Base-by-base conservation (phyloP, 2,329 filamentous ascomycete genomes). In the Tolypocladium capitatum region DNA sequence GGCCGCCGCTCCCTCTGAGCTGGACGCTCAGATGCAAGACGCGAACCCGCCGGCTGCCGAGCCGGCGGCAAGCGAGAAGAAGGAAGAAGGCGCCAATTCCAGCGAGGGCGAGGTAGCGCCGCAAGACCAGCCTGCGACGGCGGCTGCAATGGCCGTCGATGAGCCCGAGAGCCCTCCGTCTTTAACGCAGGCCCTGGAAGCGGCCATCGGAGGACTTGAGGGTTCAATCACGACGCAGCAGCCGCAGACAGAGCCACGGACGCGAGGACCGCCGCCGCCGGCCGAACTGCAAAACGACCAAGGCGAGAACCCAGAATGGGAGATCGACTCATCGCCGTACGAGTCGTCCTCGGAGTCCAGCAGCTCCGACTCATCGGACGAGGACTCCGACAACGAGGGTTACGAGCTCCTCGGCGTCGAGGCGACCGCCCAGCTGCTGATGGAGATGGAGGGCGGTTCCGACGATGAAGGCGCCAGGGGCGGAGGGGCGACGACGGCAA, bases 341-440 rank as follows among this genome's bases (percentile, higher is more conserved):
- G 79, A 82, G 58, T 86, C 83, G 6, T 86, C 78, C 0, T 75
- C 73, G 0, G 73, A 78, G 14, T 78, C 75, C 5, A 74, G 69
- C 58, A 72, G 67, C 55, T 81, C 79, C 2, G 78, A 82, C 51
- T 76, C 75, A 35, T 78, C 75, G 45, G 75, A 79, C 48, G 51
- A 52, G 5, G 76, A 77, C 50, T 77, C 75, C 2, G 75, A 68
- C 36, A 63, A 77, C 46, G 81, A 80, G 50, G 78, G 77, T 30
- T 88, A 88, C 56, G 78, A 85, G 46, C 73, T 90, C 38, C 71
- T 96, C 1, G 83, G 83, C 47, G 78, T 89, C 2, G 87, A 90
- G 58, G 89, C 94, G 61, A 84, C 86, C 49, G 88, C 86, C 1
- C 82, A 83, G 32, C 80, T 94, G 44, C 71, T 97, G 21, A 94